Base-by-base conservation (phyloP, 768 basidiomycete genomes). In the Podaxis sp. region DNA sequence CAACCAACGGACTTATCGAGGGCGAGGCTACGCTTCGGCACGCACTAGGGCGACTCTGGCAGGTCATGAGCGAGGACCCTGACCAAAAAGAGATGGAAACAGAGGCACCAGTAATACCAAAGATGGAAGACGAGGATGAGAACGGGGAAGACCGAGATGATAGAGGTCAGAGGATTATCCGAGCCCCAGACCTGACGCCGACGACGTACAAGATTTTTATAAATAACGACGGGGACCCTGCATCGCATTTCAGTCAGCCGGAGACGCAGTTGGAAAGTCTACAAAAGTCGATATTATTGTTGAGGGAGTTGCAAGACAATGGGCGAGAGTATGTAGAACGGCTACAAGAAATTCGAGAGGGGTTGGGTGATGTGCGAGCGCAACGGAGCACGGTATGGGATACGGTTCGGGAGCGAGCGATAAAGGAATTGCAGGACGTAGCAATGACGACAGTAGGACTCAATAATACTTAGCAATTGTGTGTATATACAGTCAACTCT, bases 271-370 rank as follows among this genome's bases (percentile, higher is more conserved):
- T 85, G 62, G 88, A 86, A 52, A 87, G 77, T 13, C 71, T 94
- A 59, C 91, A 93, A 69, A 93, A 91, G 70, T 86, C 88, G 13
- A 67, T 94, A 40, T 84, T 88, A 15, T 81, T 85, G 2, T 74
- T 94, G 57, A 84, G 89, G 56, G 93, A 95, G 66, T 77, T 95
- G 22, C 89, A 91, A 66, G 93, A 94, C 68, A 93, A 95, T 67
- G 90, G 89, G 4, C 80, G 91, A 50, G 93, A 94, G 73, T 95
- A 94, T 69, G 86, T 90, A 4, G 93, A 94, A 69, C 83, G 93
- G 27, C 74, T 95, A 58, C 85, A 90, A 68, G 93, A 95, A 71
- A 91, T 95, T 58, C 76, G 93, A 57, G 91, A 94, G 66, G 85
- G 86, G 2, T 72, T 94, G 59, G 93, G 93, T 4, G 87, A 90